These are phyloP conservation scores for Colletotrichum endophyticum DNA, from an alignment of 2,329 filamentous ascomycete species.

Conservation along the genomic window DNA sequence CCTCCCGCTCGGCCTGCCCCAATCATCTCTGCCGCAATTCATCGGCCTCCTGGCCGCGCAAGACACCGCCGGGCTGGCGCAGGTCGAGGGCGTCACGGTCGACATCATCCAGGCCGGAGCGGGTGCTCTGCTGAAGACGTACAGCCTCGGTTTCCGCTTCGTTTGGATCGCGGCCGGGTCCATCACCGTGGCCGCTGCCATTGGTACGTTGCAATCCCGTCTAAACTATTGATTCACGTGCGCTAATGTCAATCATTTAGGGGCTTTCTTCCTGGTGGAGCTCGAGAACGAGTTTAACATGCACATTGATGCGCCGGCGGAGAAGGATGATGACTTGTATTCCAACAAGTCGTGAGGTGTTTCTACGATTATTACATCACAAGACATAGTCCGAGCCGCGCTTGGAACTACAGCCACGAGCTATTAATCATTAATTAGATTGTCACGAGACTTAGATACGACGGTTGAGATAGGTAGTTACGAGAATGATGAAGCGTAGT, in stretches of 20 bases:
- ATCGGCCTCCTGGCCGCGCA: constrained; percentile 29
- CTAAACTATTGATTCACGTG: background rate
- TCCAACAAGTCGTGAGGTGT: background rate
- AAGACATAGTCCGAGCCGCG: background rate
- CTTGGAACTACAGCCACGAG: background rate
- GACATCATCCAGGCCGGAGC: constrained; percentile 31
- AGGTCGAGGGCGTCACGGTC: constrained; percentile 31
- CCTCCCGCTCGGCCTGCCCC: constrained; percentile 31
- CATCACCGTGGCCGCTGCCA: constrained; percentile 32
- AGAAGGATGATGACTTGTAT: constrained; percentile 29
- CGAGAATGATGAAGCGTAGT: background rate
- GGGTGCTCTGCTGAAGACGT: constrained; percentile 30
- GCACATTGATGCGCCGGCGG: constrained; percentile 39
- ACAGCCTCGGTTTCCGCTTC: constrained; percentile 30
- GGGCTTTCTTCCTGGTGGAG: constrained; percentile 27
- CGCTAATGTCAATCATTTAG: background rate
- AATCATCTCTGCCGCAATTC: constrained; percentile 25
- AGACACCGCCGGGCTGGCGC: constrained; percentile 28
- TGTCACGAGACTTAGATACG: background rate
- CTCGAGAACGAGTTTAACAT: constrained; percentile 40
- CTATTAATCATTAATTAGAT: background rate
- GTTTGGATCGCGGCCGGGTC: constrained; percentile 36
- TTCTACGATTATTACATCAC: background rate
- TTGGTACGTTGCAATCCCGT: constrained; percentile 23
- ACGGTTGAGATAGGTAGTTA: background rate